These are phyloP conservation scores for Cyberlindnera samutprakarnensis DNA, from an alignment of 805 yeast genomes.

Conservation along the genomic window DNA sequence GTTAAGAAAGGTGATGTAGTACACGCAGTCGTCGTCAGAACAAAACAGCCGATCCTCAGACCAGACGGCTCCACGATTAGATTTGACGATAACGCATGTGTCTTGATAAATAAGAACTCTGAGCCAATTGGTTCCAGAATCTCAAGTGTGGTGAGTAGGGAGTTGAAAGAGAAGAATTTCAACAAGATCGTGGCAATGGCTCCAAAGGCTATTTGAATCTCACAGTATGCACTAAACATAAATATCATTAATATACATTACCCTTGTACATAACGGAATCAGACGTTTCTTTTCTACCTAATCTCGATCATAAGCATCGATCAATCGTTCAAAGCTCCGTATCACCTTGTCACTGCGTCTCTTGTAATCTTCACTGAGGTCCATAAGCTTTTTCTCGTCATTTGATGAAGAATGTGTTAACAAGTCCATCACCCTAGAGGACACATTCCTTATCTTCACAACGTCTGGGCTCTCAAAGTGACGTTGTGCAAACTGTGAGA, in stretches of 20 bases:
- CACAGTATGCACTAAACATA: too few species aligned
- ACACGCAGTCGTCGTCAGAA: constrained; percentile 92
- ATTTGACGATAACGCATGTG: constrained; percentile 97
- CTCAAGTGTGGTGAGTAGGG: constrained; percentile 83
- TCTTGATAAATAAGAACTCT: constrained; percentile 80
- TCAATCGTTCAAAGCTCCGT: background rate
- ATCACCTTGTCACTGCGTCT: background rate
- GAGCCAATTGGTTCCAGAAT: constrained; percentile 96
- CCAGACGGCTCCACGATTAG: constrained; percentile 80
- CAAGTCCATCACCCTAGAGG: constrained; percentile 10
- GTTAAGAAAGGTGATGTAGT: constrained; percentile 94
- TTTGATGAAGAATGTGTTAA: constrained; percentile 2
- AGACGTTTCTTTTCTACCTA: background rate
- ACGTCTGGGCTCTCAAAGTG: constrained; percentile 9
- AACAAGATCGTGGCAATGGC: constrained; percentile 87
- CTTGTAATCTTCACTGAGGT: background rate
- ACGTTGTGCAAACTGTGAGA: constrained; percentile 9
- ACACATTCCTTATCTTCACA: constrained; percentile 15
- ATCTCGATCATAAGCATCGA: background rate
- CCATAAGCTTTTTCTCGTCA: too few species aligned
- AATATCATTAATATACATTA: background rate
- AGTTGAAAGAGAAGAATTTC: constrained; percentile 73
- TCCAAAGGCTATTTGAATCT: constrained; percentile 59
- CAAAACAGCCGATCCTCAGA: constrained; percentile 68
- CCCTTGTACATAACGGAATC: constrained; percentile 3